Conservation (phyloP, 805 yeast genomes). For the Ascoidea tarda region DNA sequence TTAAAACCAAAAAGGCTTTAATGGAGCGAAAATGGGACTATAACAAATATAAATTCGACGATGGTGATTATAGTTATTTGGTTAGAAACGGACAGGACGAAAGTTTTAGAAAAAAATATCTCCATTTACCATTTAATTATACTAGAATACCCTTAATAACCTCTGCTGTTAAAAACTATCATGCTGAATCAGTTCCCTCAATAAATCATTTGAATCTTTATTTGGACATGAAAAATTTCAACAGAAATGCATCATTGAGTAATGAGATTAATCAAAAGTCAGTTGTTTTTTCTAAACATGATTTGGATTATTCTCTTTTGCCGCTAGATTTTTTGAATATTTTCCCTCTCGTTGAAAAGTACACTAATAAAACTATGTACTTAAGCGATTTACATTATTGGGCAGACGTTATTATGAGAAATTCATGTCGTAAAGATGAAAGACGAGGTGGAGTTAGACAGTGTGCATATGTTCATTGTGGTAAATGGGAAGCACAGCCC, state of each 20-base stretch:
- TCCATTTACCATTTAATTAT: constrained; percentile 9
- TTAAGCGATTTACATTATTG: constrained; percentile 81
- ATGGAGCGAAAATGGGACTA: constrained; percentile 30
- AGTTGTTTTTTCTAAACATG: constrained; percentile 23
- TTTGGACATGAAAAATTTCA: constrained; percentile 1
- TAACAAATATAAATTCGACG: constrained; percentile 19
- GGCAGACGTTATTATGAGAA: constrained; percentile 97
- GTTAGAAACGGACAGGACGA: neutral
- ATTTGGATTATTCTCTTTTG: constrained; percentile 24
- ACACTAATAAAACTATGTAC: constrained; percentile 51
- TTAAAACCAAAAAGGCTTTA: constrained; percentile 11
- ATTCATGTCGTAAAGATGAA: constrained; percentile 88
- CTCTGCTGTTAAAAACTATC: constrained; percentile 6
- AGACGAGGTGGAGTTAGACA: constrained; percentile 80
- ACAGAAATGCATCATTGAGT: constrained; percentile 20
- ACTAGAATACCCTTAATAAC: constrained; percentile 5
- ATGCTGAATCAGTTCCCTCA: constrained; percentile 5
- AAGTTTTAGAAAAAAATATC: constrained; percentile 1
- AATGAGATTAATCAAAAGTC: constrained; percentile 20
- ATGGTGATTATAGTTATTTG: constrained; percentile 4
- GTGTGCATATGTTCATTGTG: constrained; percentile 88
- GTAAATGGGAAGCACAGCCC: constrained; percentile 85
- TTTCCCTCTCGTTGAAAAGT: constrained; percentile 86
- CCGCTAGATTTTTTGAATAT: constrained; percentile 45
- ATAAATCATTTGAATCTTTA: constrained; percentile 3